These are phyloP conservation scores for Scedosporium aurantiacum DNA, from an alignment of 2,329 filamentous ascomycete species.

Conservation along the genomic window DNA sequence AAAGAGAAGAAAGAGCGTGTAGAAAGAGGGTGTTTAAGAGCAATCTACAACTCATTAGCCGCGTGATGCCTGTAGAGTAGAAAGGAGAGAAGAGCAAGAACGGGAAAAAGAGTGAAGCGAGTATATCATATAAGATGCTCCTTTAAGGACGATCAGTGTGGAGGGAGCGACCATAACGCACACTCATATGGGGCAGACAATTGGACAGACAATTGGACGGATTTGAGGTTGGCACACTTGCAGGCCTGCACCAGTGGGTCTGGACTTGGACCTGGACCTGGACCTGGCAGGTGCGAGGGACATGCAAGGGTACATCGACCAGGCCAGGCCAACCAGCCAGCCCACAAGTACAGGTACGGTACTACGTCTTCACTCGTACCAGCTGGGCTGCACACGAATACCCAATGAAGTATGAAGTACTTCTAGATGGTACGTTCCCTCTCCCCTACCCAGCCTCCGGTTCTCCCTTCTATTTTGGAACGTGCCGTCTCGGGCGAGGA, in stretches of 20 bases:
- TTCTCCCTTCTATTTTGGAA: conserved; percentile 1
- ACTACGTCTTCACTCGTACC: not conserved
- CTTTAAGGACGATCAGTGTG: not conserved
- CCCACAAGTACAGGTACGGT: not conserved
- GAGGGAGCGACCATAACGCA: not conserved
- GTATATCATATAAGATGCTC: conserved; percentile 1
- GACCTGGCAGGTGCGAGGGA: no score
- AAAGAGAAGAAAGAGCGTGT: not conserved
- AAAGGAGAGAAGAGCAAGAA: not conserved
- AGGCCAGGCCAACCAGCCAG: not conserved
- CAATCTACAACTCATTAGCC: conserved; percentile 4
- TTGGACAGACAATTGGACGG: no score
- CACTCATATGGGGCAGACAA: no score
- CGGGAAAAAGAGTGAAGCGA: not conserved
- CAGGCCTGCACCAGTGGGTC: no score
- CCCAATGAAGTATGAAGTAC: not conserved
- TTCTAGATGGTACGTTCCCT: not conserved
- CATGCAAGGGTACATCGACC: not conserved
- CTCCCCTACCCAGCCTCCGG: not conserved
- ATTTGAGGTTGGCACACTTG: no score
- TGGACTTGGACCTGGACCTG: no score
- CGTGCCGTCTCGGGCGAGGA: not conserved
- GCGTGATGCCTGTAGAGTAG: conserved; percentile 2
- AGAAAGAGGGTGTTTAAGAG: not conserved
- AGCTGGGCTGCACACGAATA: not conserved